Evolutionary conservation across 2,329 filamentous ascomycete genomes (phyloP), one percentile per base, ranked within the genome.

Genomic region (Cryphonectria japonica): DNA sequence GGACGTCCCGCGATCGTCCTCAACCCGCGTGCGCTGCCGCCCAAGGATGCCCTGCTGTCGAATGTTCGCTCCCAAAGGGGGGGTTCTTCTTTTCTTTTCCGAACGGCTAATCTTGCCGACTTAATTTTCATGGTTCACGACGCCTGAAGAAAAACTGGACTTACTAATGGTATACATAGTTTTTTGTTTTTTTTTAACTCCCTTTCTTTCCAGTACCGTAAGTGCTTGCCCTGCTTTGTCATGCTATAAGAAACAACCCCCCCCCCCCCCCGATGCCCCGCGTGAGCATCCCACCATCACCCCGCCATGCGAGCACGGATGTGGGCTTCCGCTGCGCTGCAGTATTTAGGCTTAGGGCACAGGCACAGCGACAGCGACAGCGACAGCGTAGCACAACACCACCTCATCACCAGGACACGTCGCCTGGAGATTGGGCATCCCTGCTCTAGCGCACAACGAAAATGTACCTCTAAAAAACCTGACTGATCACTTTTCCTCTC

Each of bases 51-150:
- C 69, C 64, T 71, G 71, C 66, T 66, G 37, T 54, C 32, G 19
- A 34, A 34, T 9, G 22, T 37, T 46, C 60, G 61, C 59, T 50
- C 39, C 14, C 3, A 39, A 9, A 39, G 3, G 32, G 32, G 1
- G 2, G 16, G 34, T 34, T 34, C 6, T 34, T 34, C 34, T 34
- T 46, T 34, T 29, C 13, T 22, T 68, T 67, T 59, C 19, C 57
- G 32, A 67, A 67, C 69, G 71, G 66, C 71, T 73, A 69, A 69
- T 71, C 69, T 62, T 73, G 69, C 71, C 69, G 52, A 34, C 37
- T 50, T 37, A 39, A 8, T 39, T n/a, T n/a, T 50, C 11, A 34
- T 13, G 13, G n/a, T 29, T 64, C 39, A 43, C 26, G 19, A 26
- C 26, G 26, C 26, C 26, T 26, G 26, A 62, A 29, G 7, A 60